Evolutionary conservation across 164 flowering plant species (phyloP), one percentile per base, ranked within the genome.

Genomic region (Chimonanthus praecox): DNA sequence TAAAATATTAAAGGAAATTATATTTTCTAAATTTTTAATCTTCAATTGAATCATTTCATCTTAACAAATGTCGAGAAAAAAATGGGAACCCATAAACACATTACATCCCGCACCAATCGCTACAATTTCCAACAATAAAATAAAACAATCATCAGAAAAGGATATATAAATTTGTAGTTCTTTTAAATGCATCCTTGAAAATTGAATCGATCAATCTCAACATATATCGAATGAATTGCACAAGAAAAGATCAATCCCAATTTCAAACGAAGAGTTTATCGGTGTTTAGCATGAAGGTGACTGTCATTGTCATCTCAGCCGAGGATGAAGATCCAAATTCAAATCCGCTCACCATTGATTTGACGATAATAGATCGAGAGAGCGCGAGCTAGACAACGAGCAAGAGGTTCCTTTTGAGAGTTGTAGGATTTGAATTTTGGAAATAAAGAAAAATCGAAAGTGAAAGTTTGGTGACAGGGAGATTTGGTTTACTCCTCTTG

Each of bases 221-320:
- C 7, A 5, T 8, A 5, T 8, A 49, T 49, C 60, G 15, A 13
- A 54, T 16, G 15, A 5, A 54, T 9, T 54, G 60, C 10, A 10
- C 60, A 10, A 10, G 15, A 10, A 10, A 20, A 20, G 21, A 20
- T 20, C 60, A 3, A 7, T 10, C 10, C 2, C 4, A 16, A 3
- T 20, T 20, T 20, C 21, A 9, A 54, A 1, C 15, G 9, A 16
- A 13, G 60, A 54, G 4, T 54, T 54, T 16, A 73, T 91, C 97
- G 45, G 79, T 58, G 8, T 82, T 78, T 13, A 98, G 99, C 1
- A 97, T 90, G 83, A 78, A 90, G 13, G 88, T 79, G 45, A 88
- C 88, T 69, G 72, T 82, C 89, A 86, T 80, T 58, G 74, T 72
- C 58, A 47, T 66, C 11, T 83, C 8, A 72, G 76, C 72, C 49